Evolutionary conservation across 306 rosid genomes (phyloP), one percentile per base, ranked within the genome.

Genomic region (Prosopis cineraria): DNA sequence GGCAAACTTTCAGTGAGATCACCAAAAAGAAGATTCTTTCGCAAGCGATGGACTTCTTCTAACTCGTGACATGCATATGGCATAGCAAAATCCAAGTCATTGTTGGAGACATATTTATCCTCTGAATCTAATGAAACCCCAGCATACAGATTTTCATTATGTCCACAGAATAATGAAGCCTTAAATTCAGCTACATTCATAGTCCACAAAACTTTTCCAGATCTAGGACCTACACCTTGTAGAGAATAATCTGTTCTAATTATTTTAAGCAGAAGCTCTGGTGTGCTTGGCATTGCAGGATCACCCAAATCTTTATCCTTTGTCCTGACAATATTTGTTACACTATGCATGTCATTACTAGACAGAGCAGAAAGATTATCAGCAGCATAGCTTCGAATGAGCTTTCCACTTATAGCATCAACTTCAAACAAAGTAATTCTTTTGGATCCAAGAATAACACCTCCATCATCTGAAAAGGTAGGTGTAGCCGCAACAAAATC

Each of bases 381-480:
- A 52, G 40, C 66, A 1, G 76, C 52, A 73, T 86, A 83, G 52
- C 59, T 62, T 58, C 74, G 89, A 84, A 88, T 62, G 47, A 87
- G 44, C 69, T 70, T 81, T 48, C 98, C 98, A 53, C 87, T 85
- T 84, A 58, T 59, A 68, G 84, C 91, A 52, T 91, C 93, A 66
- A 93, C 84, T 81, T 88, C 93, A 82, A 88, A 88, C 50, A 90
- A 84, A 40, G 85, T 86, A 72, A 79, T 81, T 72, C 64, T 78
- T 86, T 81, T 91, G 62, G 91, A 90, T 73, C 98, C 98, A 82
- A 86, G 88, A 47, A 82, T 93, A 55, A 90, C 88, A 20, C 86
- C 85, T 73, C 98, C 93, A 70, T 93, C 93, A 60, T 93, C 96
- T 45, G 81, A 81, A 29, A 79, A 50, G n/a, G 77, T 62, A 24